Evolutionary conservation across 1,284 basidiomycete genomes (phyloP).

Genomic region (Moesziomyces globuligerus): DNA sequence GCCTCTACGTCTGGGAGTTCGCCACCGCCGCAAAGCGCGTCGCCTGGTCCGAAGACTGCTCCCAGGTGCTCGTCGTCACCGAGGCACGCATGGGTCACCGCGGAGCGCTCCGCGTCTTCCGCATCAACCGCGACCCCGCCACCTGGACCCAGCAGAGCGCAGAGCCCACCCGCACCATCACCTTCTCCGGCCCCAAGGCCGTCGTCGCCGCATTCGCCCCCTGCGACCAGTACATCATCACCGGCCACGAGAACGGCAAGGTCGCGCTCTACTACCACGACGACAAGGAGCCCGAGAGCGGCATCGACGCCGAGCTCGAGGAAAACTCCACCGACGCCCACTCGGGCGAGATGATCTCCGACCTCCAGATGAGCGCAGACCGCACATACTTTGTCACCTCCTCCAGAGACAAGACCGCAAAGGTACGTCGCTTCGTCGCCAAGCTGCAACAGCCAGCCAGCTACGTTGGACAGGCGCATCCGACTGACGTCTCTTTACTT

Average conservation of each 20-base stretch:
- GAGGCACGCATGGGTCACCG: conserved; percentile 91
- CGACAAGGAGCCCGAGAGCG: conserved; percentile 63
- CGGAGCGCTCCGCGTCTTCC: conserved; percentile 79
- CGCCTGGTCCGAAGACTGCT: conserved; percentile 80
- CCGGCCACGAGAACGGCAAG: conserved; percentile 95
- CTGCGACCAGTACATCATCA: conserved; percentile 82
- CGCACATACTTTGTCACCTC: conserved; percentile 94
- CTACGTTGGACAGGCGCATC: no score
- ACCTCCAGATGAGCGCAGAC: conserved; percentile 90
- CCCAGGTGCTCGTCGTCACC: conserved; percentile 80
- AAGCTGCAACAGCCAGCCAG: no score
- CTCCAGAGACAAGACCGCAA: conserved; percentile 94
- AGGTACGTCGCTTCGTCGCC: no score
- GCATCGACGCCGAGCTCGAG: conserved; percentile 82
- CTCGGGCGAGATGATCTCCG: conserved; percentile 72
- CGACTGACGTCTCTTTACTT: no score
- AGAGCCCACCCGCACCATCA: conserved; percentile 64
- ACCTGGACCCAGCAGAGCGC: conserved; percentile 58
- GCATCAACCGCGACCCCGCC: conserved; percentile 71
- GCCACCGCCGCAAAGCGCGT: conserved; percentile 97
- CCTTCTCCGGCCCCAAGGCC: conserved; percentile 74
- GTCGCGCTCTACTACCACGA: conserved; percentile 70
- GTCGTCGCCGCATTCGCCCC: conserved; percentile 92
- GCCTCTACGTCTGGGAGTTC: conserved; percentile 85
- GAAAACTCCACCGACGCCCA: conserved; percentile 73